These are phyloP conservation scores for Backusella tuberculispora DNA, from an alignment of 192 early-diverging fungal species.

Conservation along the genomic window DNA sequence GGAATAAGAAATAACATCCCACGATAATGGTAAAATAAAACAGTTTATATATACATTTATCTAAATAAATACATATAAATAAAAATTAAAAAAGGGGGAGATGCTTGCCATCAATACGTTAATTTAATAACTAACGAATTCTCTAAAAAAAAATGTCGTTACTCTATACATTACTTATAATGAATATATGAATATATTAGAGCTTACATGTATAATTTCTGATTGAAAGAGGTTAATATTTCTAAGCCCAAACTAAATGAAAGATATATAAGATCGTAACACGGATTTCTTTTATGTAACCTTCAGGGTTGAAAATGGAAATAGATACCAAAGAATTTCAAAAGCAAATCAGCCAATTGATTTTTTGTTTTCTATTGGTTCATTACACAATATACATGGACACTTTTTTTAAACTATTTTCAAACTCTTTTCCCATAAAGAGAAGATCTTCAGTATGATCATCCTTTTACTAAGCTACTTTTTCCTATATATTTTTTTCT, in stretches of 20 bases:
- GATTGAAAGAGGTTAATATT: background rate
- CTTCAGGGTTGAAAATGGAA: conserved; percentile 5
- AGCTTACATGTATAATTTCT: background rate
- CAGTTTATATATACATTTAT: background rate
- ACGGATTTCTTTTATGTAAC: conserved; percentile 7
- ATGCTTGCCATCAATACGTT: no score
- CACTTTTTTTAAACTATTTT: background rate
- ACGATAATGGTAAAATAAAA: conserved; percentile 6
- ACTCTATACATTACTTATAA: no score
- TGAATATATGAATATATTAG: background rate
- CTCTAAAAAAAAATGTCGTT: no score
- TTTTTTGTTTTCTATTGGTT: background rate
- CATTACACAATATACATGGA: background rate
- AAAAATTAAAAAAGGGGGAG: no score
- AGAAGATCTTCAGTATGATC: background rate
- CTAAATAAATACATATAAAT: background rate
- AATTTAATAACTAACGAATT: no score
- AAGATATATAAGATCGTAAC: background rate
- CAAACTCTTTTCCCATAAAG: background rate
- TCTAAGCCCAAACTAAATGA: background rate
- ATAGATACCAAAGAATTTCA: background rate
- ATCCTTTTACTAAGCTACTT: background rate
- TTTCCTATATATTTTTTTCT: background rate
- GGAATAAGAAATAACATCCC: background rate
- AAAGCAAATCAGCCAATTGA: background rate